These are phyloP conservation scores for Pouteria campechiana DNA, from an alignment of 179 eudicot genomes.

Conservation along the genomic window DNA sequence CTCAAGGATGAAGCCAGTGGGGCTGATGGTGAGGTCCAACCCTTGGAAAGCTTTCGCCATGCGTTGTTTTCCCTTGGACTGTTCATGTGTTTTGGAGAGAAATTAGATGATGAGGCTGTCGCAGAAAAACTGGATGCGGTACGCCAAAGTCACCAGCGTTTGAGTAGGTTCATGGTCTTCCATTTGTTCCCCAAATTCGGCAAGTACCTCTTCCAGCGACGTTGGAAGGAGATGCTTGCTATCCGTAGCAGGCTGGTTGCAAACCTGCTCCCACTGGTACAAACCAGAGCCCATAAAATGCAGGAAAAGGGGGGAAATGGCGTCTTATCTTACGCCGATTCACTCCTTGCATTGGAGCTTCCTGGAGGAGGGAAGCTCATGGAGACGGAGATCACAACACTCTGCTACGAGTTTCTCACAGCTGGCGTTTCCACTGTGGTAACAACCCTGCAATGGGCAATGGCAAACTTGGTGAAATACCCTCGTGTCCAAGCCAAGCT, in stretches of 20 bases:
- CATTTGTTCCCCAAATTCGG: constrained; percentile 22
- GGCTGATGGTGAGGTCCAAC: no score
- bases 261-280: constrained; percentile 20
- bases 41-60: no score
- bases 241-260: constrained; percentile 9
- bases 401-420: constrained; percentile 18
- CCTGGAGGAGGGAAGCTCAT: constrained; percentile 24
- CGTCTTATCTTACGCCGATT: constrained; percentile 29
- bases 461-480: constrained; percentile 19
- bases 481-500: constrained; percentile 12
- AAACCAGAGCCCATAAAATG: constrained; percentile 9
- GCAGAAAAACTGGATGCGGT: constrained; percentile 10
- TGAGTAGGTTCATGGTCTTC: constrained; percentile 13
- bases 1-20: no score
- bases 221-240: constrained; percentile 18
- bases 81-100: constrained; percentile 38
- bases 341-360: constrained; percentile 21
- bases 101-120: constrained; percentile 16
- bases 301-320: neutral
- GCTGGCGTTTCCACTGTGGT: constrained; percentile 20
- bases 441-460: constrained; percentile 19
- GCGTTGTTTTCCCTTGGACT: constrained; percentile 29
- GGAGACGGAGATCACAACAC: constrained; percentile 16
- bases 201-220: constrained; percentile 17
- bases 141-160: constrained; percentile 7